These are phyloP conservation scores for Striga asiatica DNA, from an alignment of 257 asterid genomes.

Conservation along the genomic window DNA sequence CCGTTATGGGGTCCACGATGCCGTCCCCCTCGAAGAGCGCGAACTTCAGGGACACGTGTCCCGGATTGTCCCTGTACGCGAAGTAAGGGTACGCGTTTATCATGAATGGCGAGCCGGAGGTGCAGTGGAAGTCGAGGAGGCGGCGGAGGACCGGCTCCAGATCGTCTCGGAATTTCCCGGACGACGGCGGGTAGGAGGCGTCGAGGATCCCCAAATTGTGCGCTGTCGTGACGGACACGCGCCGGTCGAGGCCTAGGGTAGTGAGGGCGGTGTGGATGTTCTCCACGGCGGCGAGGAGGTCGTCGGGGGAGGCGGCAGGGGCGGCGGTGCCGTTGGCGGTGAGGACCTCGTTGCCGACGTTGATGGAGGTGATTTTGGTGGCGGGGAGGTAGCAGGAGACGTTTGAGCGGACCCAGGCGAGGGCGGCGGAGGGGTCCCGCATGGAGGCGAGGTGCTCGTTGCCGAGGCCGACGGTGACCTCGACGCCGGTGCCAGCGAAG, in stretches of 20 bases:
- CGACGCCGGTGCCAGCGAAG: neutral
- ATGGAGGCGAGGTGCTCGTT: neutral
- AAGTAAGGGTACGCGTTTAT: conserved; percentile 79
- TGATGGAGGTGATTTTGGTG: neutral
- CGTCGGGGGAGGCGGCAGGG: too few species aligned
- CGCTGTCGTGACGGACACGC: conserved; percentile 65
- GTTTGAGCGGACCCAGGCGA: neutral
- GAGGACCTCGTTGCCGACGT: neutral
- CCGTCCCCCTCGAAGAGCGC: conserved; percentile 48
- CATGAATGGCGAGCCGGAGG: conserved; percentile 58
- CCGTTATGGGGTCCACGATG: conserved; percentile 34
- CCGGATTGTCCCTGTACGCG: conserved; percentile 57
- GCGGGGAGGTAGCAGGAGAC: neutral
- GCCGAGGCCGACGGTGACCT: neutral
- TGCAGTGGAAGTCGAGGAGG: conserved; percentile 54
- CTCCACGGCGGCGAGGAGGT: conserved; percentile 82
- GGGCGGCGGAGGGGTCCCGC: neutral
- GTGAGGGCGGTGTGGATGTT: conserved; percentile 54
- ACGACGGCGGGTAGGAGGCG: conserved; percentile 77
- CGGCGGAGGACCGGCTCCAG: conserved; percentile 30
- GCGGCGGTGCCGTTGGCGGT: conserved; percentile 42
- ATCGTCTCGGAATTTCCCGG: conserved; percentile 56
- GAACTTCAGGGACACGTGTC: conserved; percentile 43
- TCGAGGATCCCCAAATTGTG: conserved; percentile 62
- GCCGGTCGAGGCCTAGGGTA: conserved; percentile 39